Evolutionary conservation across 2,329 filamentous ascomycete species (phyloP).

Genomic region (Simplicillium aogashimaense): DNA sequence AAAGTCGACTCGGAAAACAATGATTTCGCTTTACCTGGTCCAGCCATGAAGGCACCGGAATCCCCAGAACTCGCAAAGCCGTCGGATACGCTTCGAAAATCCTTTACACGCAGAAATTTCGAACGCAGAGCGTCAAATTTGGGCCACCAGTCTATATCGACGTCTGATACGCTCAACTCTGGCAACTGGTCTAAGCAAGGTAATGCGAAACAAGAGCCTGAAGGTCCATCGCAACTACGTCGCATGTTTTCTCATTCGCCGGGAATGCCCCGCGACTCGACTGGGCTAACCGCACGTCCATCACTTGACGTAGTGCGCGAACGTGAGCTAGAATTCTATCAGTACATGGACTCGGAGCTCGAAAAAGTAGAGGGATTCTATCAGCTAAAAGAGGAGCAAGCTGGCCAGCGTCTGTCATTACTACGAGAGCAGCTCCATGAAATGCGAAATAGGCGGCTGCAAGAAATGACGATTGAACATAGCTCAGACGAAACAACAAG

Average conservation of each 20-base stretch:
- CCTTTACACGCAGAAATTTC: neutral
- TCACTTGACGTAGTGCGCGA: constrained; percentile 53
- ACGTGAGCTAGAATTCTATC: constrained; percentile 75
- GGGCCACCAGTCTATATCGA: neutral
- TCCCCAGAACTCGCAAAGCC: neutral
- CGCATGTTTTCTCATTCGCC: constrained; percentile 24
- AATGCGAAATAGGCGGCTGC: constrained; percentile 75
- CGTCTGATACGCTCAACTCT: neutral
- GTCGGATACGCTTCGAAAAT: neutral
- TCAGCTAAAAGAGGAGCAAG: constrained; percentile 76
- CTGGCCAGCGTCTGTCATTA: constrained; percentile 57
- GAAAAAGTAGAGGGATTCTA: constrained; percentile 93
- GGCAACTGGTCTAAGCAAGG: constrained; percentile 1
- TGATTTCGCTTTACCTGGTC: constrained; percentile 42
- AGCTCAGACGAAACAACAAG: constrained; percentile 14
- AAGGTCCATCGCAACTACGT: constrained; percentile 20
- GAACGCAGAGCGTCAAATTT: neutral
- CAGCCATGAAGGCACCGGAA: constrained; percentile 34
- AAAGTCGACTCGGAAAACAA: constrained; percentile 11
- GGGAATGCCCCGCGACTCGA: constrained; percentile 11
- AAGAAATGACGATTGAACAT: constrained; percentile 49
- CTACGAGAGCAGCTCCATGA: constrained; percentile 82
- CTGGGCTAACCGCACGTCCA: constrained; percentile 29
- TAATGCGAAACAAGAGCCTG: constrained; percentile 2
- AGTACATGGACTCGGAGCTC: constrained; percentile 73